phyloP scores from a whole-genome alignment of 1,139 yeast genomes.

The Citeromyces hawaiiensis region DNA sequence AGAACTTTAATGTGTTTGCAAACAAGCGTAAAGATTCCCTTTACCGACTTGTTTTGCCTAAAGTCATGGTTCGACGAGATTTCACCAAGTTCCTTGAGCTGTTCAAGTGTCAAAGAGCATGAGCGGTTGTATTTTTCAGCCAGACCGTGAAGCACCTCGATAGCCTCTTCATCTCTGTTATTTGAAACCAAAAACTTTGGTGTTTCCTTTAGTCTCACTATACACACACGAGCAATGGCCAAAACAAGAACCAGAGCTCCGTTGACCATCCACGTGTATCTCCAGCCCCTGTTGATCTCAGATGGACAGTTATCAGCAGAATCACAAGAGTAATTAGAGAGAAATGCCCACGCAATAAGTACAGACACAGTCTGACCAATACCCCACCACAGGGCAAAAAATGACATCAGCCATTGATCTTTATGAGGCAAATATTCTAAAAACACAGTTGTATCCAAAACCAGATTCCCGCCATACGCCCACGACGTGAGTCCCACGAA shows the following conservation, averaged over 20 bases:
- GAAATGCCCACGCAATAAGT: constrained; percentile 42
- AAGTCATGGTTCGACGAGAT: constrained; percentile 15
- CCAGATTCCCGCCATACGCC: constrained; percentile 49
- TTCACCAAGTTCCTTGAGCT: constrained; percentile 29
- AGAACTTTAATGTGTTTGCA: constrained; percentile 19
- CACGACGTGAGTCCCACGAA: constrained; percentile 31
- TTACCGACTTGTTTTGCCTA: constrained; percentile 9
- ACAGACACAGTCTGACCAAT: constrained; percentile 45
- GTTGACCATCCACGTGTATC: constrained; percentile 40
- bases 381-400: constrained; percentile 52
- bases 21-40: constrained; percentile 11
- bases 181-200: constrained; percentile 28
- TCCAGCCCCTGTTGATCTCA: constrained; percentile 41
- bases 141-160: constrained; percentile 21
- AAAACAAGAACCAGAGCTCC: constrained; percentile 37
- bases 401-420: constrained; percentile 38
- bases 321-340: constrained; percentile 33
- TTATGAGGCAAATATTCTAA: constrained; percentile 43
- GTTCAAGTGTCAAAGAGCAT: constrained; percentile 29
- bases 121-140: constrained; percentile 28
- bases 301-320: constrained; percentile 28
- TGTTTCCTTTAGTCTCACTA: constrained; percentile 34
- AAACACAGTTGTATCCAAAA: constrained; percentile 46
- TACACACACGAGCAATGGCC: constrained; percentile 31
- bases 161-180: constrained; percentile 25